Evolutionary conservation across 805 yeast genomes (phyloP).

Genomic region (Cyberlindnera xishuangbannaensis): DNA sequence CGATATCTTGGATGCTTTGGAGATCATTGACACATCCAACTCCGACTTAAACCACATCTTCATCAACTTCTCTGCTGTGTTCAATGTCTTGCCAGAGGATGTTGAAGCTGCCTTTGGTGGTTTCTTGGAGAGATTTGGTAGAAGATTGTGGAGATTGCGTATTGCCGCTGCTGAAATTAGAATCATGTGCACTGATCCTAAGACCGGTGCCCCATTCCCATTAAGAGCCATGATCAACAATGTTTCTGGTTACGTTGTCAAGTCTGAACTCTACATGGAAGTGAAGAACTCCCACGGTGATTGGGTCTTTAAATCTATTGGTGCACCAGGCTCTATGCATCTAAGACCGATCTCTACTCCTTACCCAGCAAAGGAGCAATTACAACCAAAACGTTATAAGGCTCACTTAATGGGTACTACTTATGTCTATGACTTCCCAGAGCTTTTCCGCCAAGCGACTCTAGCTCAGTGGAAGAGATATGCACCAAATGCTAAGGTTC

Average conservation of each 20-base stretch:
- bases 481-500: slow-evolving; percentile 50
- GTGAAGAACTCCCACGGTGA: slow-evolving; percentile 88
- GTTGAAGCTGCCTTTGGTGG: slow-evolving; percentile 98
- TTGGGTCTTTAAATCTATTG: slow-evolving; percentile 95
- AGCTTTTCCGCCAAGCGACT: slow-evolving; percentile 90
- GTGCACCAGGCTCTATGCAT: slow-evolving; percentile 96
- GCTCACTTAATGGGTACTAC: slow-evolving; percentile 99
- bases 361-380: slow-evolving; percentile 95
- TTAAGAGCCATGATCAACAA: slow-evolving; percentile 94
- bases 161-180: slow-evolving; percentile 97
- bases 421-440: slow-evolving; percentile 98
- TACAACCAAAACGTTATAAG: slow-evolving; percentile 97
- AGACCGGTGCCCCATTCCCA: slow-evolving; percentile 87
- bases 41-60: slow-evolving; percentile 96
- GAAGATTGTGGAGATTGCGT: slow-evolving; percentile 93
- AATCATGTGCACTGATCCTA: slow-evolving; percentile 88
- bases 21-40: slow-evolving; percentile 88
- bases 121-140: slow-evolving; percentile 94
- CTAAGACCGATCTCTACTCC: slow-evolving; percentile 93
- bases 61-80: slow-evolving; percentile 93
- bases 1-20: slow-evolving; percentile 91
- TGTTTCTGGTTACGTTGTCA: slow-evolving; percentile 95
- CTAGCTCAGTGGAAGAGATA: slow-evolving; percentile 75
- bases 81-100: slow-evolving; percentile 90
- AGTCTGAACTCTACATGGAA: slow-evolving; percentile 91